Evolutionary conservation across 1,139 yeast genomes (phyloP).

Genomic region (Meyerozyma elateridarum): DNA sequence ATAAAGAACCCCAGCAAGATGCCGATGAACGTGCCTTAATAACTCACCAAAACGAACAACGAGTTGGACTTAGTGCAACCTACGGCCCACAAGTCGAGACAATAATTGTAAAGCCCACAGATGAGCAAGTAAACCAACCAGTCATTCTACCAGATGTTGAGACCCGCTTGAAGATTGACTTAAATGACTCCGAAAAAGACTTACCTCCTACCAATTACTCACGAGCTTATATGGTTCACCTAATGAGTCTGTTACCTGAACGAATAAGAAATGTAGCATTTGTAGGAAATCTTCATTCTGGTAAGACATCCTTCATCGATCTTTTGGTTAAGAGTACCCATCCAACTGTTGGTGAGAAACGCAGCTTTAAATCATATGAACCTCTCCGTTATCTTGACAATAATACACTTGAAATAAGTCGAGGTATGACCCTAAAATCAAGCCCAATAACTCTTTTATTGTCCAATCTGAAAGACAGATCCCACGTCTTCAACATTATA

Average conservation of each 20-base stretch:
- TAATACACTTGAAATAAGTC: slow-evolving; percentile 59
- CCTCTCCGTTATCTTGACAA: slow-evolving; percentile 67
- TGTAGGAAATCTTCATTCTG: slow-evolving; percentile 81
- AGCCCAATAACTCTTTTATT: slow-evolving; percentile 61
- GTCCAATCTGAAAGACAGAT: slow-evolving; percentile 51
- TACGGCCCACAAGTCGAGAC: slow-evolving; percentile 64
- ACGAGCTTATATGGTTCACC: slow-evolving; percentile 53
- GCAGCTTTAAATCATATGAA: slow-evolving; percentile 27
- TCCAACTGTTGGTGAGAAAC: slow-evolving; percentile 23
- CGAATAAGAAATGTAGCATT: slow-evolving; percentile 74
- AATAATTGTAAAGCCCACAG: slow-evolving; percentile 24
- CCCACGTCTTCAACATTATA: slow-evolving; percentile 56
- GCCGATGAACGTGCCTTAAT: neutral
- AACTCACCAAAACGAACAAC: neutral
- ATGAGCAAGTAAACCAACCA: slow-evolving; percentile 42
- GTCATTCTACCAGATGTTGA: slow-evolving; percentile 53
- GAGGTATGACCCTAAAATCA: slow-evolving; percentile 67
- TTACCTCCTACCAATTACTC: slow-evolving; percentile 62
- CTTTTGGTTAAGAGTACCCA: slow-evolving; percentile 65
- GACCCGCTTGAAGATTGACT: slow-evolving; percentile 45
- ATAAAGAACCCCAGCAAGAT: slow-evolving; percentile 5
- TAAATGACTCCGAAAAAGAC: slow-evolving; percentile 17
- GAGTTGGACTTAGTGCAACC: slow-evolving; percentile 13
- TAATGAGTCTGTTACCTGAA: slow-evolving; percentile 50
- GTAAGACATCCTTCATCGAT: slow-evolving; percentile 82